Percentiles rank a stretch among this genome's conserved stretches.
Conservation (phyloP, 164 flowering plant species). For the Santalum album region DNA sequence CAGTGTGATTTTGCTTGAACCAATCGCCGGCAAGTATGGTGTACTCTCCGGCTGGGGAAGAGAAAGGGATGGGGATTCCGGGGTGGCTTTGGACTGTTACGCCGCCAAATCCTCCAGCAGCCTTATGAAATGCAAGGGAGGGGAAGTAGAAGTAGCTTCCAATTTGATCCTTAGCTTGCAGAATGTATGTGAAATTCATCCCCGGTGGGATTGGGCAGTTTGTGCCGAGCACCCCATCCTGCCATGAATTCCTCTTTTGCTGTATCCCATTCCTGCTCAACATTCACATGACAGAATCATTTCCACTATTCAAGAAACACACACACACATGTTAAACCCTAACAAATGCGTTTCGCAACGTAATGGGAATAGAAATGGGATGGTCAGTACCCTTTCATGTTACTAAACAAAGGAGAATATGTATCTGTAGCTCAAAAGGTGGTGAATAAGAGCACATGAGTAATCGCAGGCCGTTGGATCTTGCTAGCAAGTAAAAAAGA, state of each 20-base stretch:
- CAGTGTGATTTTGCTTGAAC: conserved; percentile 9
- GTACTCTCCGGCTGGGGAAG: conserved; percentile 18
- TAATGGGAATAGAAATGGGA: too few species aligned
- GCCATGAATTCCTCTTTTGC: conserved; percentile 24
- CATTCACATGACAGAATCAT: not conserved
- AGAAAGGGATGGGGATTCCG: conserved; percentile 20
- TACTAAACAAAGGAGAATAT: too few species aligned
- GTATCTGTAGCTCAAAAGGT: too few species aligned
- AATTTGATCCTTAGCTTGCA: conserved; percentile 35
- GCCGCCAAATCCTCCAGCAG: conserved; percentile 26
- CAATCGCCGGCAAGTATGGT: conserved; percentile 29
- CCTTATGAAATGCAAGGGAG: conserved; percentile 21
- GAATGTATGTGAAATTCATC: conserved; percentile 29
- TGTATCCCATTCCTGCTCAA: conserved; percentile 25
- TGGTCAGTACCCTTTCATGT: too few species aligned
- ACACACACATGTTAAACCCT: not conserved
- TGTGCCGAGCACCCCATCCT: conserved; percentile 38
- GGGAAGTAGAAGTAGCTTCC: conserved; percentile 33
- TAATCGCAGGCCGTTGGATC: too few species aligned
- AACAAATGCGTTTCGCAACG: too few species aligned
- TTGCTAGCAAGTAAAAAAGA: too few species aligned
- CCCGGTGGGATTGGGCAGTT: conserved; percentile 35
- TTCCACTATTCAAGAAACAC: not conserved
- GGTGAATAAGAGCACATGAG: too few species aligned
- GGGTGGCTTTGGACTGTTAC: conserved; percentile 16